Evolutionary conservation across 176 grass and related monocot species (phyloP).

Genomic region (Aegilops bicornis): DNA sequence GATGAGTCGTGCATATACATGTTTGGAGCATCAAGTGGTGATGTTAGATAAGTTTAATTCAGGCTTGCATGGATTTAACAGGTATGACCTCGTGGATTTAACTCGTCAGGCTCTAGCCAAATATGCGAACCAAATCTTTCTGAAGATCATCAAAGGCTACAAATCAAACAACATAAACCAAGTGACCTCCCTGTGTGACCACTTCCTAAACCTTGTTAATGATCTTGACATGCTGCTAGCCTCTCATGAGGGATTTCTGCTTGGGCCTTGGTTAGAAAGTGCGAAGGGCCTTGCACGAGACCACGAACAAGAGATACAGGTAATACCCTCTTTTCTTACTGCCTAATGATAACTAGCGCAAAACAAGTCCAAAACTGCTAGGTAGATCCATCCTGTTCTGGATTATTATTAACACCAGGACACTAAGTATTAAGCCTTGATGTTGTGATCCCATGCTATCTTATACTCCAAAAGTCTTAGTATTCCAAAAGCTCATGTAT

Average conservation of each 20-base stretch:
- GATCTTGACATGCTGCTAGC: conserved; percentile 62
- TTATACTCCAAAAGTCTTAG: neutral
- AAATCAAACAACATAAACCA: conserved; percentile 45
- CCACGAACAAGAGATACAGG: conserved; percentile 59
- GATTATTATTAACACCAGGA: neutral
- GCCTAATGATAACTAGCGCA: neutral
- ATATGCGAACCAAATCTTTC: conserved; percentile 69
- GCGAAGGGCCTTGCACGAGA: conserved; percentile 59
- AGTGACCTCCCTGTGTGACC: conserved; percentile 37
- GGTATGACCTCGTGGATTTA: conserved; percentile 84
- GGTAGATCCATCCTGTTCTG: neutral
- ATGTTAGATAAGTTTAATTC: conserved; percentile 2
- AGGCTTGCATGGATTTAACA: conserved; percentile 25
- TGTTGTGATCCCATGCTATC: neutral
- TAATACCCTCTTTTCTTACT: conserved; percentile 10
- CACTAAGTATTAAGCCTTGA: neutral
- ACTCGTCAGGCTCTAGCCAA: conserved; percentile 82
- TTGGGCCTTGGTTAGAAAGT: conserved; percentile 81
- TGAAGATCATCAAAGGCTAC: conserved; percentile 59
- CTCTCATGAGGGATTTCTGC: conserved; percentile 79
- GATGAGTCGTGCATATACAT: neutral
- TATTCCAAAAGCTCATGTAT: neutral
- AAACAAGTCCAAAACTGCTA: neutral
- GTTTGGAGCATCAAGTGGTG: conserved; percentile 6
- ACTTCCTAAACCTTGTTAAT: conserved; percentile 62